Conservation (phyloP, 331 rosid genomes). For the Acacia pycnantha region DNA sequence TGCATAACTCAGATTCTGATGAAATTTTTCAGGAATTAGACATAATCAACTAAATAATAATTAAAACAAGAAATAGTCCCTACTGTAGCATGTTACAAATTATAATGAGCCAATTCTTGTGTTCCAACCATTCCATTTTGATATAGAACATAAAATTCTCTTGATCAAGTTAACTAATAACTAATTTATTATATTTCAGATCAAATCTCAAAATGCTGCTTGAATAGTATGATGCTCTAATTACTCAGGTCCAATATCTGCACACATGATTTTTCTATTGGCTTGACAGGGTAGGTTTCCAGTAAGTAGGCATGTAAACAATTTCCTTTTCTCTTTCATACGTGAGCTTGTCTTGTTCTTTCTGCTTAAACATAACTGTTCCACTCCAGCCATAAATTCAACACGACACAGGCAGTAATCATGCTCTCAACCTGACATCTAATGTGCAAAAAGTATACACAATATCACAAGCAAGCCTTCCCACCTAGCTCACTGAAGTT, state of each 20-base stretch:
- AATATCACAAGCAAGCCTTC: background rate
- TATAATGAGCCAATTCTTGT: background rate
- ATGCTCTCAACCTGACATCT: background rate
- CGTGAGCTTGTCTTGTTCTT: background rate
- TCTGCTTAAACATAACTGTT: background rate
- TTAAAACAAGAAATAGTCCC: background rate
- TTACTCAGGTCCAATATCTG: background rate
- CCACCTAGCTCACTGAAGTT: background rate
- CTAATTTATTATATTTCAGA: background rate
- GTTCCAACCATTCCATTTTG: background rate
- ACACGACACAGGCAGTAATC: background rate
- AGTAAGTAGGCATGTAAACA: background rate
- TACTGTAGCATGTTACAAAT: background rate
- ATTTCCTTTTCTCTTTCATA: background rate
- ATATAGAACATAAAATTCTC: background rate
- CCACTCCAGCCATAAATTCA: background rate
- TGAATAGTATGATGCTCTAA: background rate
- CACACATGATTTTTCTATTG: background rate
- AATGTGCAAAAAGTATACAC: background rate
- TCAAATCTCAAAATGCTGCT: background rate
- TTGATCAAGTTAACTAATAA: background rate
- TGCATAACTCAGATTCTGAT: background rate
- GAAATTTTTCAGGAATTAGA: slow-evolving; percentile 1
- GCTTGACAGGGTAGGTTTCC: background rate
- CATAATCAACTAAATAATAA: slow-evolving; percentile 15